These are phyloP conservation scores for Coemansia sp. DNA, from an alignment of 192 early-diverging fungal genomes.

Conservation along the genomic window DNA sequence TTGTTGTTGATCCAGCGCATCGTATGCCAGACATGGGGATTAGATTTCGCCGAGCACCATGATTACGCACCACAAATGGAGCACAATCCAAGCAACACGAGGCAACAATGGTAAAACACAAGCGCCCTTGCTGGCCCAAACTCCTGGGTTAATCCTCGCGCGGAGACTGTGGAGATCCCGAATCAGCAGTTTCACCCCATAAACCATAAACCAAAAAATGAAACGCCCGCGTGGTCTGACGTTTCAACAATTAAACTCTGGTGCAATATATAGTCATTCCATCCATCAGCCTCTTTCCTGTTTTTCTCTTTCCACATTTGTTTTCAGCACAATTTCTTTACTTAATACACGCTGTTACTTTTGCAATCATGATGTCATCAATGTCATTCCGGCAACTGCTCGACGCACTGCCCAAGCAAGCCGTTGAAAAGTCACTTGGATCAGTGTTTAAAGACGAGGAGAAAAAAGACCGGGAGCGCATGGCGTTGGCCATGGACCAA, in stretches of 20 bases:
- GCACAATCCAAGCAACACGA: too few species aligned
- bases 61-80: too few species aligned
- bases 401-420: slow-evolving; percentile 25
- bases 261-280: background rate
- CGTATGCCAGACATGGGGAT: too few species aligned
- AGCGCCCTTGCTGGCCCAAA: background rate
- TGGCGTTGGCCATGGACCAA: slow-evolving; percentile 25
- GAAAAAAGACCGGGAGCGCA: slow-evolving; percentile 24
- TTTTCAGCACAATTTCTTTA: background rate
- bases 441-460: slow-evolving; percentile 15
- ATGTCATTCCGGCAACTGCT: slow-evolving; percentile 41
- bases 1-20: background rate
- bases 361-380: slow-evolving; percentile 13
- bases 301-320: background rate
- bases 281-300: background rate
- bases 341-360: background rate
- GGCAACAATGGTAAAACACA: too few species aligned
- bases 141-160: background rate
- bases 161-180: background rate
- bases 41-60: too few species aligned
- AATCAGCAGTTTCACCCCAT: background rate
- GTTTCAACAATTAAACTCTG: background rate
- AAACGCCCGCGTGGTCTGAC: background rate
- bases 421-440: slow-evolving; percentile 19
- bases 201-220: background rate